These are phyloP conservation scores for Hibiscus tridactylites DNA, from an alignment of 345 rosid genomes.

Conservation along the genomic window DNA sequence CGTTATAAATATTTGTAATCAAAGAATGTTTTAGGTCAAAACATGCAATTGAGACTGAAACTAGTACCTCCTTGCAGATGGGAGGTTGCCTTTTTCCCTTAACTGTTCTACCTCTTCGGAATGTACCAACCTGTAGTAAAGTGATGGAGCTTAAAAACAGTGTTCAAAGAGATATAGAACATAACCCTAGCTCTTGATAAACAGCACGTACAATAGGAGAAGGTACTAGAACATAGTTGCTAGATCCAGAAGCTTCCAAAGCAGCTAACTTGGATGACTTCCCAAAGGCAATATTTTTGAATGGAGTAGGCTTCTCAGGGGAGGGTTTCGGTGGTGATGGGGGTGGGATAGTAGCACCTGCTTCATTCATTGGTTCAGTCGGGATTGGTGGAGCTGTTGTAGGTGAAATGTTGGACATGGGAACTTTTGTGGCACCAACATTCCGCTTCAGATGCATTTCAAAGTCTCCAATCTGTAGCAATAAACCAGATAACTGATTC, in stretches of 20 bases:
- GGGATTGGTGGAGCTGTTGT: conserved; percentile 68
- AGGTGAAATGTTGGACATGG: conserved; percentile 54
- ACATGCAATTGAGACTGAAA: not conserved
- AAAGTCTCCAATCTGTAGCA: conserved; percentile 68
- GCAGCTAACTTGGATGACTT: conserved; percentile 71
- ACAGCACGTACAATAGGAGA: conserved; percentile 55
- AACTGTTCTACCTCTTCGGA: conserved; percentile 59
- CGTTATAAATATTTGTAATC: not conserved
- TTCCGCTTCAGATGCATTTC: conserved; percentile 85
- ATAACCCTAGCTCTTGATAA: conserved; percentile 5
- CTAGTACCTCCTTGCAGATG: conserved; percentile 60
- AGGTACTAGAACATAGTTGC: conserved; percentile 57
- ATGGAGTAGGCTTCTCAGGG: conserved; percentile 51
- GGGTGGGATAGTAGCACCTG: conserved; percentile 33
- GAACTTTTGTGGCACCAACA: conserved; percentile 41
- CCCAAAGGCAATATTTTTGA: conserved; percentile 46
- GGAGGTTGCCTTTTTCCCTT: conserved; percentile 78
- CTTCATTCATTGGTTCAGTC: conserved; percentile 55
- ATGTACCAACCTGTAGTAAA: conserved; percentile 57
- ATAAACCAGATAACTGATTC: not conserved
- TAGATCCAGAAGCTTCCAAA: conserved; percentile 73
- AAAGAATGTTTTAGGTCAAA: not conserved
- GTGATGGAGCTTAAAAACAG: conserved; percentile 3
- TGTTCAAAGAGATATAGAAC: not conserved
- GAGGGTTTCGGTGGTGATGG: conserved; percentile 44